Conservation (phyloP, 306 rosid species). For the Medicago arabica region DNA sequence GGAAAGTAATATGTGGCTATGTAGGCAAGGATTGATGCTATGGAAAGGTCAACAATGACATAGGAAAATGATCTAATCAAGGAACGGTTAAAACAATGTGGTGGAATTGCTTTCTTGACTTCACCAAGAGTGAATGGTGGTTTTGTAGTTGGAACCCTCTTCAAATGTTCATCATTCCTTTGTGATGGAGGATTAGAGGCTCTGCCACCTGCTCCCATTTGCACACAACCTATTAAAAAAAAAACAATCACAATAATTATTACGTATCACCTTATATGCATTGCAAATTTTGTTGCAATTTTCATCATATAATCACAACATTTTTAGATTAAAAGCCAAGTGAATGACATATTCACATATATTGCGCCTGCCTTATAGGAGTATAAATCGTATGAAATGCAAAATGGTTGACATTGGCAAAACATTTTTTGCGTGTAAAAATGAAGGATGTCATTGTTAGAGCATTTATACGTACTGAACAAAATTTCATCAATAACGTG, state of each 20-base stretch:
- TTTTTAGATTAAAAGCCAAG: no score
- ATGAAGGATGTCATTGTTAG: not conserved
- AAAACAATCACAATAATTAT: not conserved
- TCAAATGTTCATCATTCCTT: slow-evolving; percentile 36
- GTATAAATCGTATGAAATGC: not conserved
- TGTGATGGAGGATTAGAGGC: slow-evolving; percentile 41
- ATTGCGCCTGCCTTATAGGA: no score
- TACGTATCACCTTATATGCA: no score
- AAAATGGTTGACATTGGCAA: not conserved
- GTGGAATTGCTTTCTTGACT: slow-evolving; percentile 74
- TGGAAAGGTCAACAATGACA: slow-evolving; percentile 56
- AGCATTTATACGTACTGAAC: no score
- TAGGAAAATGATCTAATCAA: slow-evolving; percentile 66
- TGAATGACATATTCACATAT: no score
- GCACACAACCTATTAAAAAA: slow-evolving; percentile 35
- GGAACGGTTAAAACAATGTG: slow-evolving; percentile 79
- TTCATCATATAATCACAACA: no score
- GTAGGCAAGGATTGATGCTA: slow-evolving; percentile 52
- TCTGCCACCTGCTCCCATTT: slow-evolving; percentile 82
- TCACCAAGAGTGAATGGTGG: slow-evolving; percentile 72
- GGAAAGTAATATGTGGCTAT: slow-evolving; percentile 55
- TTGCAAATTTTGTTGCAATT: no score
- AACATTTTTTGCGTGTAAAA: not conserved
- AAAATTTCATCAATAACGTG: no score
- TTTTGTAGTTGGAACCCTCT: slow-evolving; percentile 64